phyloP scores from a whole-genome alignment of 139 green algal species.

The Marvania coccoides region DNA sequence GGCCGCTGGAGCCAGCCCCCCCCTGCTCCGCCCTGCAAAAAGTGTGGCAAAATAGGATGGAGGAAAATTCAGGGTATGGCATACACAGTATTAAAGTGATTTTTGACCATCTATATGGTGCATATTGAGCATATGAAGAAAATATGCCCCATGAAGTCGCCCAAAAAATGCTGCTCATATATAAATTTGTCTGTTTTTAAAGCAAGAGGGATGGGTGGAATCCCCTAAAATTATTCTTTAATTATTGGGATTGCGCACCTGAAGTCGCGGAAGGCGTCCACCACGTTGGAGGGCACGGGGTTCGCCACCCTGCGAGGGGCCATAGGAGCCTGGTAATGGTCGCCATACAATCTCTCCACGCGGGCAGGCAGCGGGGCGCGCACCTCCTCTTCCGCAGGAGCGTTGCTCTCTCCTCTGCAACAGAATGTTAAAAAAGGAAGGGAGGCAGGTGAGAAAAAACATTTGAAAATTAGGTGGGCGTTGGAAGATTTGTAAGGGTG shows the following conservation, averaged over 20 bases:
- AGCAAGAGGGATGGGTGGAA: too few species aligned
- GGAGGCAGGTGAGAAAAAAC: not conserved
- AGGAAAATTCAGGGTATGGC: not conserved
- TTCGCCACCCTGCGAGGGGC: not conserved
- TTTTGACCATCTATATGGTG: too few species aligned
- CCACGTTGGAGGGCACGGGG: slow-evolving; percentile 19
- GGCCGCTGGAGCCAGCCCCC: not conserved
- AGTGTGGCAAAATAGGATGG: not conserved
- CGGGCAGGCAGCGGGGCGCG: slow-evolving; percentile 41
- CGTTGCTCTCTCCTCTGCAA: slow-evolving; percentile 3
- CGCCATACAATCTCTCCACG: slow-evolving; percentile 54
- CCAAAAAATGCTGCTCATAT: too few species aligned
- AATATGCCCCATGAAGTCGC: too few species aligned
- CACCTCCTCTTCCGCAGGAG: slow-evolving; percentile 22
- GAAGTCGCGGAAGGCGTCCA: slow-evolving; percentile 61
- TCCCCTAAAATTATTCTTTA: too few species aligned
- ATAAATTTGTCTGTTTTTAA: too few species aligned
- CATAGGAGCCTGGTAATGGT: slow-evolving; percentile 1
- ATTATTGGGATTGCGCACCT: too few species aligned
- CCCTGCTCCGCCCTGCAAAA: not conserved
- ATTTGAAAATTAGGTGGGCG: not conserved
- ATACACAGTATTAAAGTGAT: not conserved
- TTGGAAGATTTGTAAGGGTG: not conserved
- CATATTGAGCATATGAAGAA: not conserved
- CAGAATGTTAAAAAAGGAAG: not conserved